These are phyloP conservation scores for Dipteronia sinensis DNA, from an alignment of 345 rosid species.

Conservation along the genomic window DNA sequence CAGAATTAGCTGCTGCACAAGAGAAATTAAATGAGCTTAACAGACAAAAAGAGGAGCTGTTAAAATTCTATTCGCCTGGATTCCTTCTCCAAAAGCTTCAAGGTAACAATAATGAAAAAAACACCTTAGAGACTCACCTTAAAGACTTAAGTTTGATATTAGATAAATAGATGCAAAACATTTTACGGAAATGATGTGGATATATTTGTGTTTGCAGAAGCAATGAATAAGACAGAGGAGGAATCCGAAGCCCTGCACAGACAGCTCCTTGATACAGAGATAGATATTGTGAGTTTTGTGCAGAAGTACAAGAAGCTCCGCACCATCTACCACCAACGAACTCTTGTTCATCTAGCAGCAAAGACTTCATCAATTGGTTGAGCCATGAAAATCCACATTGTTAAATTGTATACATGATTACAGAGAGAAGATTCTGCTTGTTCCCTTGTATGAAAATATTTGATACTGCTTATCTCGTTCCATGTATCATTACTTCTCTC, in stretches of 20 bases:
- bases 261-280: conserved; percentile 72
- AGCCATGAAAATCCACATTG: no score
- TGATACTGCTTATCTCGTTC: no score
- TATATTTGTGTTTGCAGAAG: conserved; percentile 45
- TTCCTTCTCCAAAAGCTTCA: conserved; percentile 71
- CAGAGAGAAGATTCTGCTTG: no score
- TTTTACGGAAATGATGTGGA: background rate
- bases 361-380: no score
- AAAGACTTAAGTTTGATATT: background rate
- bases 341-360: conserved; percentile 55
- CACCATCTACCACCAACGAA: conserved; percentile 62
- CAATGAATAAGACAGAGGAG: conserved; percentile 66
- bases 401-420: no score
- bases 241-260: conserved; percentile 72
- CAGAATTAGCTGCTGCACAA: conserved; percentile 85
- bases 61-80: conserved; percentile 67
- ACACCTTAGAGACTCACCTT: background rate
- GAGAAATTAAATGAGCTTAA: conserved; percentile 84
- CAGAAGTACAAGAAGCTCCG: conserved; percentile 85
- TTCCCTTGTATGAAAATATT: no score
- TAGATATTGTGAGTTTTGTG: conserved; percentile 59
- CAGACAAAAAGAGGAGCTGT: conserved; percentile 66
- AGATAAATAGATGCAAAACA: no score
- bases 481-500: no score
- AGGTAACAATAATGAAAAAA: conserved; percentile 43